Conservation (phyloP, 768 basidiomycete species). For the Albatrellus ellisii region DNA sequence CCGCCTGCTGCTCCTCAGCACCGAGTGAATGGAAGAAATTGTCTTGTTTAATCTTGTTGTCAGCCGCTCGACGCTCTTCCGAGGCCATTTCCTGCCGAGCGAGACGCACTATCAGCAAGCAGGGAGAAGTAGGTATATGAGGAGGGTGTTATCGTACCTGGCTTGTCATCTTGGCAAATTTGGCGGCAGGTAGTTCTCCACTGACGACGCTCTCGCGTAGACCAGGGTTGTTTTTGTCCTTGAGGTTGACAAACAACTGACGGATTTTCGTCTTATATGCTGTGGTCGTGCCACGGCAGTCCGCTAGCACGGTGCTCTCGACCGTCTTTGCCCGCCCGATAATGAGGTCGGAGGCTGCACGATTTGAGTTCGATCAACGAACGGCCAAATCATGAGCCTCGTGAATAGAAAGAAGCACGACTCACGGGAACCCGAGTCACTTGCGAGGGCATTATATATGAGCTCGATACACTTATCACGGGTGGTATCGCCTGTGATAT, state of each 20-base stretch:
- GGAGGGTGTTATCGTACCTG: constrained; percentile 33
- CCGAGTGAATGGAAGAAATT: constrained; percentile 88
- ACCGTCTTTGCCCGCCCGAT: constrained; percentile 51
- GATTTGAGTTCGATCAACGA: background rate
- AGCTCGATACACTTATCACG: constrained; percentile 84
- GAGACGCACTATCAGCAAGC: background rate
- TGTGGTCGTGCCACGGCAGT: constrained; percentile 29
- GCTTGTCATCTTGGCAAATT: constrained; percentile 70
- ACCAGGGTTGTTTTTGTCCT: constrained; percentile 87
- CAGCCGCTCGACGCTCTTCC: constrained; percentile 76
- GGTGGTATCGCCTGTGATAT: constrained; percentile 52
- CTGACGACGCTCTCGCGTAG: constrained; percentile 77
- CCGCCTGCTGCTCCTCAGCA: constrained; percentile 81
- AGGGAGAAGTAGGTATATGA: background rate
- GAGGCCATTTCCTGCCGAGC: constrained; percentile 82
- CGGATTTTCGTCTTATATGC: constrained; percentile 73
- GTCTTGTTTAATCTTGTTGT: constrained; percentile 68
- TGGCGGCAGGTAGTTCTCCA: constrained; percentile 59
- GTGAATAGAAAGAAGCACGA: constrained; percentile 13
- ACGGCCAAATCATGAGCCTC: background rate
- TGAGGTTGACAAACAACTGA: constrained; percentile 83
- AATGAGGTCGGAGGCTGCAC: constrained; percentile 56
- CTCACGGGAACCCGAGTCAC: constrained; percentile 82
- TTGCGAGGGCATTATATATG: constrained; percentile 83
- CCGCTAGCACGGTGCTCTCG: constrained; percentile 48